Conservation (phyloP, 2,329 filamentous ascomycete species). For the Aspergillus clavatus region DNA sequence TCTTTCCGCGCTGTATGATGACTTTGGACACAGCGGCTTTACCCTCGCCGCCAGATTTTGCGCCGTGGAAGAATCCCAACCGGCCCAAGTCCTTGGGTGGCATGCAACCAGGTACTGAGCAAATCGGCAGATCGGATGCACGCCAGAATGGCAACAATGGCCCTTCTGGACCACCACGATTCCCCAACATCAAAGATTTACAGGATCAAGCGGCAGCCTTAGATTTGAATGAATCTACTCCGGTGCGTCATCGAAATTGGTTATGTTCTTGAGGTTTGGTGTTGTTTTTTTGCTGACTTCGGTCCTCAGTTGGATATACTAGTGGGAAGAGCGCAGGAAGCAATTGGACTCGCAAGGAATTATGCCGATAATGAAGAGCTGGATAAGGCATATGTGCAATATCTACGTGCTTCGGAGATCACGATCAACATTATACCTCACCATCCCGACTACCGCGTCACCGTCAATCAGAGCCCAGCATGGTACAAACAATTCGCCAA, state of each 20-base stretch:
- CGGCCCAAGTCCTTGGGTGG: slow-evolving; percentile 25
- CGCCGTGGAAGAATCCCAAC: slow-evolving; percentile 28
- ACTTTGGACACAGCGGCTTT: slow-evolving; percentile 35
- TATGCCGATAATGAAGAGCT: slow-evolving; percentile 40
- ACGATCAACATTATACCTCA: slow-evolving; percentile 69
- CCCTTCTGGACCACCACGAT: slow-evolving; percentile 22
- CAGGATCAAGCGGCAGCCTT: slow-evolving; percentile 36
- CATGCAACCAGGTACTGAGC: slow-evolving; percentile 25
- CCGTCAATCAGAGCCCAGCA: slow-evolving; percentile 52
- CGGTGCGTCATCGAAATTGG: slow-evolving; percentile 21
- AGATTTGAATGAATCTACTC: slow-evolving; percentile 28
- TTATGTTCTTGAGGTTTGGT: neutral
- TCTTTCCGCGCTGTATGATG: slow-evolving; percentile 28
- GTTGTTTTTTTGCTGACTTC: slow-evolving; percentile 12
- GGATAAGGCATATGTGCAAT: slow-evolving; percentile 76
- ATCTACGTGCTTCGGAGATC: slow-evolving; percentile 75
- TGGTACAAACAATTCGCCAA: slow-evolving; percentile 48
- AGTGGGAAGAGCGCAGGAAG: slow-evolving; percentile 32
- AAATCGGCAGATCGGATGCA: slow-evolving; percentile 20
- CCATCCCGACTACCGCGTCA: slow-evolving; percentile 67
- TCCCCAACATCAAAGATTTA: slow-evolving; percentile 39
- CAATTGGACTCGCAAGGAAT: slow-evolving; percentile 30
- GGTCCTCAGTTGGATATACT: slow-evolving; percentile 30
- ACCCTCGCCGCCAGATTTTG: slow-evolving; percentile 32
- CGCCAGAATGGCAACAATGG: slow-evolving; percentile 21